These are phyloP conservation scores for Suhomyces sp. DNA, from an alignment of 805 yeast species.

Conservation along the genomic window DNA sequence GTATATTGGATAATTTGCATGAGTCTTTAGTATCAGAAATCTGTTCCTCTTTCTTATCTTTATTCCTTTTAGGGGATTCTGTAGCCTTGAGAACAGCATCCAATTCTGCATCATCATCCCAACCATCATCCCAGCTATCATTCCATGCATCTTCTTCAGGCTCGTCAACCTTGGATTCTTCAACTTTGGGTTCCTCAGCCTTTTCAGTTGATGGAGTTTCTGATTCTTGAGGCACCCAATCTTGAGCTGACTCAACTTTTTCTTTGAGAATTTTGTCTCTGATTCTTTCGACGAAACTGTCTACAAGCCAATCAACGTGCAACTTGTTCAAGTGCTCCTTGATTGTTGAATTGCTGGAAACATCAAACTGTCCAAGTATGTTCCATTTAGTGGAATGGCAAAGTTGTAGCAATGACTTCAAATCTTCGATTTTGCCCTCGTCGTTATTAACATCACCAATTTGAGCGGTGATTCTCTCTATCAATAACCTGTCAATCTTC, in stretches of 20 bases:
- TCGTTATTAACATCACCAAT: slow-evolving; percentile 21
- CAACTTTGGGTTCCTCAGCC: neutral
- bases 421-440: slow-evolving; percentile 15
- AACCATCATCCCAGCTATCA: slow-evolving; percentile 27
- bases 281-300: slow-evolving; percentile 30
- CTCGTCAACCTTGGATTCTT: slow-evolving; percentile 6
- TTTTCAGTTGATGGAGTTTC: neutral
- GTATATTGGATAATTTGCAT: slow-evolving; percentile 19
- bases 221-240: neutral
- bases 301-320: slow-evolving; percentile 30
- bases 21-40: neutral
- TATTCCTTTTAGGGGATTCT: neutral
- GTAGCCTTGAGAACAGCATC: neutral
- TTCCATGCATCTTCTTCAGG: slow-evolving; percentile 21
- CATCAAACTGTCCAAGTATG: slow-evolving; percentile 9
- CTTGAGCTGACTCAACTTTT: neutral
- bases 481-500: slow-evolving; percentile 28
- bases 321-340: slow-evolving; percentile 25
- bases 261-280: slow-evolving; percentile 10
- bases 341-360: slow-evolving; percentile 14
- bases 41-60: neutral
- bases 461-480: slow-evolving; percentile 28
- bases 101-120: slow-evolving; percentile 18
- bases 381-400: slow-evolving; percentile 23
- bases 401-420: slow-evolving; percentile 18